Evolutionary conservation across 2,329 filamentous ascomycete species (phyloP).

Genomic region (Emericellopsis atlantica): DNA sequence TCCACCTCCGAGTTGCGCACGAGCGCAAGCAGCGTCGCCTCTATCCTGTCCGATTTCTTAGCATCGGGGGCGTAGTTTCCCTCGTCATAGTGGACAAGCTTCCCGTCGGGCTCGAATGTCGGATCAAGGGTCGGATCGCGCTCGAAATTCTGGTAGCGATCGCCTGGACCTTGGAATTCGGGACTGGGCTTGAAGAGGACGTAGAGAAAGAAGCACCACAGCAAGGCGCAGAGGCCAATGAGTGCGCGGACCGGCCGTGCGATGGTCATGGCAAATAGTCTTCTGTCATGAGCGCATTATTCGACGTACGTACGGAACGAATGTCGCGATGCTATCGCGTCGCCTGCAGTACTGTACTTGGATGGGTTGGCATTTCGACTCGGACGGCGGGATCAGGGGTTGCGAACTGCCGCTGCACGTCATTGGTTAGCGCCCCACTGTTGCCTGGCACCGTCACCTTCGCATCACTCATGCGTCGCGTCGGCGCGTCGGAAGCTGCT

Average conservation of each 20-base stretch:
- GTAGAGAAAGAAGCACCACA: conserved; percentile 71
- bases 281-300: too few relatives aligned
- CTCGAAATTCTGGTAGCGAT: conserved; percentile 45
- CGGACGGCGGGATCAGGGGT: background rate
- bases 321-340: background rate
- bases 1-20: conserved; percentile 85
- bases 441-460: too few relatives aligned
- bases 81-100: conserved; percentile 58
- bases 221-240: conserved; percentile 54
- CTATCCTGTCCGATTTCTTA: conserved; percentile 69
- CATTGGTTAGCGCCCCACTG: too few relatives aligned
- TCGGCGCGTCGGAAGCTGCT: too few relatives aligned
- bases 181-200: conserved; percentile 54
- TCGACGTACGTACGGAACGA: background rate
- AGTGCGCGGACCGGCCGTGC: conserved; percentile 75
- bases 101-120: conserved; percentile 71
- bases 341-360: too few relatives aligned
- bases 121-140: conserved; percentile 77
- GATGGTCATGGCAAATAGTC: conserved; percentile 52
- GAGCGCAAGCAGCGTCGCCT: conserved; percentile 82
- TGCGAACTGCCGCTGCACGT: background rate
- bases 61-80: conserved; percentile 64
- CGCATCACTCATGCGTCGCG: too few relatives aligned
- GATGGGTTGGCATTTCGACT: too few relatives aligned
- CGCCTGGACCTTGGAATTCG: conserved; percentile 25